Base-by-base conservation (phyloP, 1,284 basidiomycete genomes). In the Tetrapyrgos nigripes region DNA sequence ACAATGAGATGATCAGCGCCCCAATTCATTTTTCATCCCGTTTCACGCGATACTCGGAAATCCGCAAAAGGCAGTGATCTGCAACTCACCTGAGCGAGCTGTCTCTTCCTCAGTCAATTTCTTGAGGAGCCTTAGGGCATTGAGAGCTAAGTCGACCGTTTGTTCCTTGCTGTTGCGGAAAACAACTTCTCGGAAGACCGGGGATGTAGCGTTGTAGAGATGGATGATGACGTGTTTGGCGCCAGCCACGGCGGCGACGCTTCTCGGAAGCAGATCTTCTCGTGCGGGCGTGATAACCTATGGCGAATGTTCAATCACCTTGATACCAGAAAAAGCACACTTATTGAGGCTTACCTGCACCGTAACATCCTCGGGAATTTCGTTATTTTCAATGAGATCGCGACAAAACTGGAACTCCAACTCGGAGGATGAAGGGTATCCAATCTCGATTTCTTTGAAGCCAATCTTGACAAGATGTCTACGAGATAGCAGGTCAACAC, bases 131-230 rank as follows among this genome's bases (percentile, higher is more conserved):
- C 87, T 85, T 27, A 94, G 93, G 73, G 96, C 93, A 58, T 84
- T 83, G 43, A 85, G 79, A 3, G 94, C 94, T 51, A 96, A 87
- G 27, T 81, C 85, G 63, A 94, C 80, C 3, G 94, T 96, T 76
- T 94, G 83, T 62, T 89, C 86, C 71, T 91, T 84, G 54, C 90
- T 84, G 73, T 94, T 92, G 67, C 87, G 85, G 80, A 96, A 96
- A 21, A 96, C 94, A 64, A 96, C 92, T 62, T 89, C 83, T 58
- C 94, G 87, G 84, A 96, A 96, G 61, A 91, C 82, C 45, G 91
- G 88, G 23, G 87, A 92, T 10, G 92, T 92, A 28, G 94, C 94
- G 71, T 96, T 96, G 81, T 96, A 96, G 86, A 96, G 93, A 77
- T 96, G 94, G 57, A 96, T 86, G 71, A 96, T 94, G 59, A 91